Conservation (phyloP, 1,284 basidiomycete species). For the Kwoniella shivajii region DNA sequence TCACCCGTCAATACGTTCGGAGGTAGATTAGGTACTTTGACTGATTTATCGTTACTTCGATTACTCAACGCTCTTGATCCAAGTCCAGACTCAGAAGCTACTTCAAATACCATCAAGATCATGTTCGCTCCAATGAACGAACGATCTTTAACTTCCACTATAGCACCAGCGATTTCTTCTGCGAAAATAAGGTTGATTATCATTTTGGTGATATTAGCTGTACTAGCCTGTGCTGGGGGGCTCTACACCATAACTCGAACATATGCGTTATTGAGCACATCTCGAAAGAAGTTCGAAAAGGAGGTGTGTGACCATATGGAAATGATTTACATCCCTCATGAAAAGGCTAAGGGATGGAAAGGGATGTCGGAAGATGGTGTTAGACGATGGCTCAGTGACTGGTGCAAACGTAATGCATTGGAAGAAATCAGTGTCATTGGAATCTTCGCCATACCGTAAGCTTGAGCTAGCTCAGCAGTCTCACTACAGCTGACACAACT, state of each 20-base stretch:
- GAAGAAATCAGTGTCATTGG: conserved; percentile 67
- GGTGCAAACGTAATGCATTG: conserved; percentile 29
- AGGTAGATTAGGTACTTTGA: conserved; percentile 67
- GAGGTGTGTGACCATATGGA: conserved; percentile 68
- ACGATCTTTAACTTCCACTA: conserved; percentile 33
- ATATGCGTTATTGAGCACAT: conserved; percentile 62
- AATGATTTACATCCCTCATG: conserved; percentile 63
- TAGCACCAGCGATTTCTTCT: conserved; percentile 55
- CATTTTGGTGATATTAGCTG: conserved; percentile 64
- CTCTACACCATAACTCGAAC: conserved; percentile 67
- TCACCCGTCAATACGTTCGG: conserved; percentile 58
- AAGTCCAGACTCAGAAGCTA: conserved; percentile 53
- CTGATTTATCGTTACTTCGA: conserved; percentile 72
- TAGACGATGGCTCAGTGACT: conserved; percentile 13
- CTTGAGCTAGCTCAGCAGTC: conserved; percentile 1
- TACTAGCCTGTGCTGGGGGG: conserved; percentile 65
- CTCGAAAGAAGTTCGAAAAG: conserved; percentile 64
- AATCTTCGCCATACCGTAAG: conserved; percentile 72
- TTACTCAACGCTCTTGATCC: conserved; percentile 66
- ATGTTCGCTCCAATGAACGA: conserved; percentile 2
- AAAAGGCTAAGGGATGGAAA: conserved; percentile 67
- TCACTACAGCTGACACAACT: conserved; percentile 3
- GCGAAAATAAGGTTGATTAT: conserved; percentile 65
- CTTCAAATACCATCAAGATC: conserved; percentile 15
- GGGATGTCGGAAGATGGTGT: conserved; percentile 61